Conservation (phyloP, 176 grass and related monocot genomes). For the Neostapfia colusana region DNA sequence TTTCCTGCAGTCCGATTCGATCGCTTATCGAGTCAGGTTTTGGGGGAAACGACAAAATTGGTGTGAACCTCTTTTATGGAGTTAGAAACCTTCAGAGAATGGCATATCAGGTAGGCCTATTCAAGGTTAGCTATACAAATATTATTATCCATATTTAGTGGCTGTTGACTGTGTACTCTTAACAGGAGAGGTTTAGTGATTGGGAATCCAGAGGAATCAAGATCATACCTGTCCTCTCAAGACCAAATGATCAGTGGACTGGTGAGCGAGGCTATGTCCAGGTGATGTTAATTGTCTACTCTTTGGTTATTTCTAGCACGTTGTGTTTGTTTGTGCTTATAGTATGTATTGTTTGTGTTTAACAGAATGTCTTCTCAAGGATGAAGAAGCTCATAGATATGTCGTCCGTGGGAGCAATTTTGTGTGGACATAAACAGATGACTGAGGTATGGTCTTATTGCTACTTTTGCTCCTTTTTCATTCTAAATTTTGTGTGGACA, state of each 20-base stretch:
- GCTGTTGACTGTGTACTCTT: constrained; percentile 1
- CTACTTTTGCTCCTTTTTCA: background rate
- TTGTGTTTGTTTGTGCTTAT: background rate
- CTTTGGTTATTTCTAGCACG: background rate
- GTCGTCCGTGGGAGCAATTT: constrained; percentile 62
- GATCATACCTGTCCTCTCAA: constrained; percentile 76
- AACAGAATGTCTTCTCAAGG: constrained; percentile 71
- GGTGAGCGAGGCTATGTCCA: constrained; percentile 82
- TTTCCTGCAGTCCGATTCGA: constrained; percentile 58
- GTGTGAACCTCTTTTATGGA: constrained; percentile 78
- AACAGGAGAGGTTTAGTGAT: constrained; percentile 66
- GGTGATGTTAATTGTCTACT: constrained; percentile 36
- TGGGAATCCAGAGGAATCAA: constrained; percentile 77
- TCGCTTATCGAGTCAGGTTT: constrained; percentile 79
- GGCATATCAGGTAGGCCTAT: constrained; percentile 69
- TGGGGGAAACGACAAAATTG: constrained; percentile 41
- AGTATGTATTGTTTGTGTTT: constrained; percentile 23
- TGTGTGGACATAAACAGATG: constrained; percentile 94
- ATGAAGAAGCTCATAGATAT: constrained; percentile 61
- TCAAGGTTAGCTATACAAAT: constrained; percentile 1
- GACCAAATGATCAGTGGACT: constrained; percentile 68
- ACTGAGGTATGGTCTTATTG: constrained; percentile 53
- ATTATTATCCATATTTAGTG: background rate
- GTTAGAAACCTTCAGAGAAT: constrained; percentile 83
- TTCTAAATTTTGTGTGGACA: too few species aligned